Percentiles rank a stretch among this genome's conserved stretches.
Evolutionary conservation across 306 rosid genomes (phyloP).

Genomic region (Prunus salicina): DNA sequence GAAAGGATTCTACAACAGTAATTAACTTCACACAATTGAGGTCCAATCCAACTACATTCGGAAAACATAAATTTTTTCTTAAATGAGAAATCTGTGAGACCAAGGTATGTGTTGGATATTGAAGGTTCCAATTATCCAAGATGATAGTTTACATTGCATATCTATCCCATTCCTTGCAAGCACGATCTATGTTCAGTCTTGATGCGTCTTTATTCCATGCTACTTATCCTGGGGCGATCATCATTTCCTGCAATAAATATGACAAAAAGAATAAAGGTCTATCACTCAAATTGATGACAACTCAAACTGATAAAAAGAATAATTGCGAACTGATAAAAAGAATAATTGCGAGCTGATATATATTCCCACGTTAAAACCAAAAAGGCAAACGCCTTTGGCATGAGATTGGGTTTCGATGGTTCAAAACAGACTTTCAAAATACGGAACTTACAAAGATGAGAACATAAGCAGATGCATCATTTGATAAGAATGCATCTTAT

Average conservation of each 20-base stretch:
- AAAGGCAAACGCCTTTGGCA: neutral
- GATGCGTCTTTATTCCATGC: neutral
- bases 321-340: neutral
- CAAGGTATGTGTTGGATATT: too few species aligned
- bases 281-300: too few species aligned
- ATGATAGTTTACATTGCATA: neutral
- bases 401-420: neutral
- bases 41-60: too few species aligned
- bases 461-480: constrained; percentile 24
- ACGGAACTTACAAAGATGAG: neutral
- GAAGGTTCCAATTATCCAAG: neutral
- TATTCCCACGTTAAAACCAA: too few species aligned
- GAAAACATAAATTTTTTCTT: too few species aligned
- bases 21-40: too few species aligned
- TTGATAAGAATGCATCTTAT: constrained; percentile 83
- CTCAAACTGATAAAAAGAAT: neutral
- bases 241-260: constrained; percentile 17
- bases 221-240: neutral
- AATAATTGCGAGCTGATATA: neutral
- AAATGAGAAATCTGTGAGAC: too few species aligned
- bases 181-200: neutral
- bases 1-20: too few species aligned
- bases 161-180: neutral
- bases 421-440: neutral
- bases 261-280: neutral